phyloP scores from a whole-genome alignment of 2,329 filamentous ascomycete species.

The Leptosphaerulina australis region DNA sequence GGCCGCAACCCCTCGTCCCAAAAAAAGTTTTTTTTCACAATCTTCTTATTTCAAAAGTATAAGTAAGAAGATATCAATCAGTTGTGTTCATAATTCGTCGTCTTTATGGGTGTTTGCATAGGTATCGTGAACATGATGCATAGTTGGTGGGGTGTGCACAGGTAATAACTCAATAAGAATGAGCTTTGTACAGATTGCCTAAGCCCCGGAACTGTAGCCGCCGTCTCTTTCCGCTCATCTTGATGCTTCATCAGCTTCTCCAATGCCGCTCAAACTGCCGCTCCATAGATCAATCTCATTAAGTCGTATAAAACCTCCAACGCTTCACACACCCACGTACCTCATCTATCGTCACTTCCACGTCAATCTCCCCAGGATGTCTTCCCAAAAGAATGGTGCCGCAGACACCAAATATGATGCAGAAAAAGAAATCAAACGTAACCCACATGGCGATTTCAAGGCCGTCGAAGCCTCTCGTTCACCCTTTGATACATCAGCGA shows the following conservation, averaged over 20 bases:
- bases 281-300: background rate
- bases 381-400: background rate
- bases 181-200: too few relatives aligned
- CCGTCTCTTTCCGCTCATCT: slow-evolving; percentile 21
- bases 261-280: background rate
- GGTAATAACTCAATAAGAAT: too few relatives aligned
- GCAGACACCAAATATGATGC: slow-evolving; percentile 49
- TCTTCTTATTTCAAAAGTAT: too few relatives aligned
- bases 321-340: background rate
- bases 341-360: background rate
- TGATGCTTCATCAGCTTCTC: slow-evolving; percentile 1
- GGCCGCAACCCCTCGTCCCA: too few relatives aligned
- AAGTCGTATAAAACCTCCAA: slow-evolving; percentile 6
- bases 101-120: too few relatives aligned
- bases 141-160: too few relatives aligned
- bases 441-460: slow-evolving; percentile 78
- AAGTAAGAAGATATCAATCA: too few relatives aligned
- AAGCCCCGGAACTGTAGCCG: slow-evolving; percentile 27
- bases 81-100: too few relatives aligned
- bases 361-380: slow-evolving; percentile 5
- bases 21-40: too few relatives aligned
- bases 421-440: slow-evolving; percentile 61
- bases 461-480: slow-evolving; percentile 69
- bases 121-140: too few relatives aligned
- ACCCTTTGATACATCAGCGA: slow-evolving; percentile 59